phyloP scores from a whole-genome alignment of 345 rosid species.

The Rhizophora mangle region DNA sequence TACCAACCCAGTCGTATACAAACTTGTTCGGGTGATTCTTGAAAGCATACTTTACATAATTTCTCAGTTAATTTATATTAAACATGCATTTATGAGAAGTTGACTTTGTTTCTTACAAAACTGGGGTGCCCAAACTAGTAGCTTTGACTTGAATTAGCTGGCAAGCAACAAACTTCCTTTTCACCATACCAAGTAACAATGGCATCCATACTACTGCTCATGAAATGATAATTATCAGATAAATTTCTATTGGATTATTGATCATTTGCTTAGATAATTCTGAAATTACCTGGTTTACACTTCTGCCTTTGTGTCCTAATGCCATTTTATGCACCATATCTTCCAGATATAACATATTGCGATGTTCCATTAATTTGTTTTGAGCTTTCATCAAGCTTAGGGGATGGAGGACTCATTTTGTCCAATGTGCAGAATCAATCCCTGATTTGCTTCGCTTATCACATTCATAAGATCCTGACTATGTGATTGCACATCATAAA shows the following conservation, averaged over 20 bases:
- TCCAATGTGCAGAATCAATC: not conserved
- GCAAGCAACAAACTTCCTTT: not conserved
- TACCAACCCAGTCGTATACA: slow-evolving; percentile 70
- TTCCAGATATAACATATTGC: not conserved
- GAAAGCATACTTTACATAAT: not conserved
- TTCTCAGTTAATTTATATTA: not conserved
- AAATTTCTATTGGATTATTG: not conserved
- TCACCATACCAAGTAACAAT: too few species aligned
- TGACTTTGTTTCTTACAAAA: not conserved
- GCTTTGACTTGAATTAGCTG: not conserved
- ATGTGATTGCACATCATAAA: too few species aligned
- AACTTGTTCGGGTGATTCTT: slow-evolving; percentile 80
- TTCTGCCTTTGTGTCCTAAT: not conserved
- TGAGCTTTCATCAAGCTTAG: not conserved
- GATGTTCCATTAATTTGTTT: not conserved
- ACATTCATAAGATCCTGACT: too few species aligned
- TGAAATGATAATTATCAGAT: not conserved
- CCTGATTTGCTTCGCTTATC: too few species aligned
- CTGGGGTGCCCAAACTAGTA: not conserved
- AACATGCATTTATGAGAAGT: not conserved
- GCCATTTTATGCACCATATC: not conserved
- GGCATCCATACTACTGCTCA: not conserved
- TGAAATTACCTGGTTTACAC: not conserved
- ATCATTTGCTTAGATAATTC: not conserved
- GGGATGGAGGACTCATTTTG: not conserved